Evolutionary conservation across 108 stramenopile genomes (phyloP).

Genomic region (Fragilaria radians): DNA sequence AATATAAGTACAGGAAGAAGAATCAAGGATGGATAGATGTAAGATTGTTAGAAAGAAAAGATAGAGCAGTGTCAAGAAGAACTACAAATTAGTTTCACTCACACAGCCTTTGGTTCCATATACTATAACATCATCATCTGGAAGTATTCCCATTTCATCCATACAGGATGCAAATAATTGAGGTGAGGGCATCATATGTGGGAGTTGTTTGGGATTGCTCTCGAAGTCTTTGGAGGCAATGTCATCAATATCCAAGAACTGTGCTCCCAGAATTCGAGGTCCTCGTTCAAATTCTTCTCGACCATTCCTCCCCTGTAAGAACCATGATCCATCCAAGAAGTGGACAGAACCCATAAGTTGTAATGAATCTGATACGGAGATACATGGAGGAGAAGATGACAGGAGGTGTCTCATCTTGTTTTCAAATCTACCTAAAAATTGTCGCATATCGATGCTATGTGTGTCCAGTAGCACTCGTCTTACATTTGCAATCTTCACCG

Average conservation of each 20-base stretch:
- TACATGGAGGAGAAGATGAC: too few relatives aligned
- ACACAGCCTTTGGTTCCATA: slow-evolving; percentile 49
- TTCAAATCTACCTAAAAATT: too few relatives aligned
- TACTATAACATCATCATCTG: slow-evolving; percentile 50
- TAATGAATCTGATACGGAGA: neutral
- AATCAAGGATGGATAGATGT: neutral
- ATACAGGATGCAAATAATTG: slow-evolving; percentile 51
- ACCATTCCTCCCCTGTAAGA: slow-evolving; percentile 35
- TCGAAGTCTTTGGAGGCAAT: slow-evolving; percentile 18
- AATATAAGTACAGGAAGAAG: neutral
- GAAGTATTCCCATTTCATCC: slow-evolving; percentile 56
- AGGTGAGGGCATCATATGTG: slow-evolving; percentile 75
- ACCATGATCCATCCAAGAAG: slow-evolving; percentile 47
- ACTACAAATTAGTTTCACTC: neutral
- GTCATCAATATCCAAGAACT: slow-evolving; percentile 66
- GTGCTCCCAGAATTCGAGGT: slow-evolving; percentile 54
- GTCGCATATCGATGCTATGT: too few relatives aligned
- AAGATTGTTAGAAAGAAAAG: neutral
- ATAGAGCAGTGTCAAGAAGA: neutral
- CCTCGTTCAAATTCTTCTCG: slow-evolving; percentile 32
- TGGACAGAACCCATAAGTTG: neutral
- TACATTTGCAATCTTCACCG: too few relatives aligned
- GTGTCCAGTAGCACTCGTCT: too few relatives aligned
- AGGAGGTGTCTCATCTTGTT: too few relatives aligned
- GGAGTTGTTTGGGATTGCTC: slow-evolving; percentile 27